Conservation (phyloP, 1,284 basidiomycete species). For the Naganishia sp. region DNA sequence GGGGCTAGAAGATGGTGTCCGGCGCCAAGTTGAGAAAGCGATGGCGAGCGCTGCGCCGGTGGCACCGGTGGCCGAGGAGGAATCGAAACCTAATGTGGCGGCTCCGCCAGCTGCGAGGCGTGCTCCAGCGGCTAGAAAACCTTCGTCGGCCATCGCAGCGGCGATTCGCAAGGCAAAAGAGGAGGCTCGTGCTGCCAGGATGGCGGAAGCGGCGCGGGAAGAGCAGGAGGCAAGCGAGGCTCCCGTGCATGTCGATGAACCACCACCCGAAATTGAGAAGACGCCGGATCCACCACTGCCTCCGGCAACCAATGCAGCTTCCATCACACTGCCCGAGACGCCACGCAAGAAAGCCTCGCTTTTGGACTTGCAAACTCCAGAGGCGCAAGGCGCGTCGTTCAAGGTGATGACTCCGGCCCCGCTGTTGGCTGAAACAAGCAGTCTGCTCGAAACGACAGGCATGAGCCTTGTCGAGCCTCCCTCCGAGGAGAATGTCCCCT, state of each 20-base stretch:
- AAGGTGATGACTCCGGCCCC: conserved; percentile 16
- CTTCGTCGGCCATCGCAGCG: conserved; percentile 21
- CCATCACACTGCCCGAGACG: conserved; percentile 5
- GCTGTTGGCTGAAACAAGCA: not conserved
- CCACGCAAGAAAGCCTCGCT: conserved; percentile 1
- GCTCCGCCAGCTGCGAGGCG: conserved; percentile 52
- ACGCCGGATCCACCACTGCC: not conserved
- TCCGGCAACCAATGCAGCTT: not conserved
- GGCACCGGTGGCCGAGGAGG: not conserved
- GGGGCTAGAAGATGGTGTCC: conserved; percentile 66
- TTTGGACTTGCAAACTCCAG: conserved; percentile 10
- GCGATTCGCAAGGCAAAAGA: conserved; percentile 27
- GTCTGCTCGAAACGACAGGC: conserved; percentile 14
- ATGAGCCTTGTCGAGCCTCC: conserved; percentile 8
- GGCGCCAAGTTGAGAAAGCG: conserved; percentile 82
- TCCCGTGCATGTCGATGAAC: not conserved
- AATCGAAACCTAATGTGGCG: conserved; percentile 47
- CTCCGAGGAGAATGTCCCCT: too few species aligned
- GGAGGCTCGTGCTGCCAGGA: conserved; percentile 10
- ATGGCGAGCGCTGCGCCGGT: conserved; percentile 62
- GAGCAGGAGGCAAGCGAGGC: too few species aligned
- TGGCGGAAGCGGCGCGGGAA: conserved; percentile 3
- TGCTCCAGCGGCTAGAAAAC: conserved; percentile 15
- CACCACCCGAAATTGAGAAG: not conserved
- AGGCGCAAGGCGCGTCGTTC: not conserved